Percentiles rank a stretch among this genome's conserved stretches.
phyloP scores from a whole-genome alignment of 192 early-diverging fungal genomes.

The Borealophlyctis nickersoniae region DNA sequence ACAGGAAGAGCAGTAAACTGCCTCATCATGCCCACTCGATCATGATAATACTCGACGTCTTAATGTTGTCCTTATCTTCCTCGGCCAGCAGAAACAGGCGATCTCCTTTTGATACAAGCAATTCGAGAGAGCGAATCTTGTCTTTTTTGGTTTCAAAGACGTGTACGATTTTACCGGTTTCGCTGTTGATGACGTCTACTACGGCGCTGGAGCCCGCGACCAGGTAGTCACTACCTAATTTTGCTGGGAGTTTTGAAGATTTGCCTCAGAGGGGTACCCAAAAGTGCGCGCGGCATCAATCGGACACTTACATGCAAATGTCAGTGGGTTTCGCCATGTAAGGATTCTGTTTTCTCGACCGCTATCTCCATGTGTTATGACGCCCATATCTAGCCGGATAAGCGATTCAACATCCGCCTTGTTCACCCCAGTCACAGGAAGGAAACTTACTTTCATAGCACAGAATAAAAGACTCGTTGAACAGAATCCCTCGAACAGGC shows the following conservation, averaged over 20 bases:
- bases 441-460: constrained; percentile 42
- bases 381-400: constrained; percentile 28
- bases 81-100: constrained; percentile 46
- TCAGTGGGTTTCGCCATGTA: constrained; percentile 49
- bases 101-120: constrained; percentile 34
- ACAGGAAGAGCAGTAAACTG: no score
- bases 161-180: constrained; percentile 52
- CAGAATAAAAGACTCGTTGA: constrained; percentile 30
- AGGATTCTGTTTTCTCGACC: constrained; percentile 26
- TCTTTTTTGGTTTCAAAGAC: constrained; percentile 55
- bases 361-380: constrained; percentile 22
- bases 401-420: neutral
- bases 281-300: no score
- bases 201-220: constrained; percentile 48
- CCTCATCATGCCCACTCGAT: constrained; percentile 43
- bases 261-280: no score
- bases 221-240: constrained; percentile 41
- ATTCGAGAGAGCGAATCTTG: constrained; percentile 39
- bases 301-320: constrained; percentile 43
- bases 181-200: constrained; percentile 50
- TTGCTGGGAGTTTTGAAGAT: no score
- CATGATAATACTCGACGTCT: constrained; percentile 36
- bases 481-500: constrained; percentile 34
- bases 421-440: neutral
- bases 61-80: constrained; percentile 47